phyloP scores from a whole-genome alignment of 169 alveolate species.

The Plasmodium cynomolgi region DNA sequence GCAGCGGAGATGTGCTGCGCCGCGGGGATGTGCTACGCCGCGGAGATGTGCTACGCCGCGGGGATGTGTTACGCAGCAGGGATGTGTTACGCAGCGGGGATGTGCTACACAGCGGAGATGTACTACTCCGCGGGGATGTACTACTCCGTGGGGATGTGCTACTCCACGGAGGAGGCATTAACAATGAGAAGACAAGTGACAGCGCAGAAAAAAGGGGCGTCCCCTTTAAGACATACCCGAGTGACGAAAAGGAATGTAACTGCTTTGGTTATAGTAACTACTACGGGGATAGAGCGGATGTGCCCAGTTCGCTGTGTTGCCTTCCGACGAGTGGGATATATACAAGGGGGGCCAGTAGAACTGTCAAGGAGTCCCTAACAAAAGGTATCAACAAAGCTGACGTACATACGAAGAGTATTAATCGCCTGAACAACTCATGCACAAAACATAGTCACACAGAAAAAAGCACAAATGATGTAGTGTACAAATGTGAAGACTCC shows the following conservation, averaged over 20 bases:
- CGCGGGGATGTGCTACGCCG: neutral
- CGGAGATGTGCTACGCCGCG: neutral
- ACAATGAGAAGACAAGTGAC: neutral
- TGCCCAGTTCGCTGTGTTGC: neutral
- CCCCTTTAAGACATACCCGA: neutral
- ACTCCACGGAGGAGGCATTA: neutral
- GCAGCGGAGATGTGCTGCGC: neutral
- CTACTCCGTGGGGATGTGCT: too few species aligned
- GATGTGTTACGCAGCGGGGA: neutral
- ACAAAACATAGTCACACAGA: neutral
- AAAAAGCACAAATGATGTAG: neutral
- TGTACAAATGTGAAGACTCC: conserved; percentile 67
- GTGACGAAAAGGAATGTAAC: neutral
- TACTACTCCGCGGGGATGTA: neutral
- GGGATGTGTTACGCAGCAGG: neutral
- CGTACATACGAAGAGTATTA: neutral
- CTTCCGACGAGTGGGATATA: neutral
- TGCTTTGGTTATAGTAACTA: neutral
- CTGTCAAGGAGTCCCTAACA: neutral
- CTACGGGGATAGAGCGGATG: neutral
- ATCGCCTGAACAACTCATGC: neutral
- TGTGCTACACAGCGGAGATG: neutral
- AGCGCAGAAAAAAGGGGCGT: neutral
- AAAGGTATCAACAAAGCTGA: neutral
- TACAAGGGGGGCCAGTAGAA: neutral